Base-by-base conservation (phyloP, 1,139 yeast species). In the Zygoascus hellenicus region DNA sequence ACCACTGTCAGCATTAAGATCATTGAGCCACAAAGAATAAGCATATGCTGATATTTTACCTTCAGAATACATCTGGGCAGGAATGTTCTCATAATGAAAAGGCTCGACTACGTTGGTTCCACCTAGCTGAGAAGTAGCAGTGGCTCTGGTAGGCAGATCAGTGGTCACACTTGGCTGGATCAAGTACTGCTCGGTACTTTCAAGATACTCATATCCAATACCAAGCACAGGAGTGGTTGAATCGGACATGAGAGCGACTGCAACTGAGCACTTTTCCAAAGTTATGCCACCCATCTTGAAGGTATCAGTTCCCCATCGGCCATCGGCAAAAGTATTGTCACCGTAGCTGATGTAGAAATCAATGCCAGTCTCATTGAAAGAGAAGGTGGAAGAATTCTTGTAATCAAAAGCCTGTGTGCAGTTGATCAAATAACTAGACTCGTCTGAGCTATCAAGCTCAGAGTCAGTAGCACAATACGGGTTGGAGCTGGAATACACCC, bases 1-100 rank as follows among this genome's bases (percentile, higher is more conserved):
- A 2, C 84, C 84, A 1, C 61, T 50, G 35, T 59, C 56, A 7
- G 76, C 60, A 16, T 65, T 66, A 9, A 61, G 53, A 22, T 69
- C 64, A 48, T 72, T 70, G 53, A 80, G 71, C 64, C 74, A 79
- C 44, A 81, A 63, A 5, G 86, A 80, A 60, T 77, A 81, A 10
- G 78, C 72, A 30, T 62, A 65, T 43, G 70, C 66, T 28, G 67
- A 61, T 51, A 79, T 80, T 38, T 63, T 48, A 0, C 82, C 81
- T 51, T 69, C 70, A 39, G 65, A 59, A 58, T 69, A 70, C 64
- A 79, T 63, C 47, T 67, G 67, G 32, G 63, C 55, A 11, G 58
- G 58, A 11, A 54, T 47, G 41, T 56, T 56, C 32, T 50, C 43
- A 42, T 56, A 56, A 3, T 34, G 19, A 14, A 32, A 33, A 2